Percentiles rank a stretch among this genome's conserved stretches.
Conservation (phyloP, 139 green algal species). For the Edaphochlamys debaryana region DNA sequence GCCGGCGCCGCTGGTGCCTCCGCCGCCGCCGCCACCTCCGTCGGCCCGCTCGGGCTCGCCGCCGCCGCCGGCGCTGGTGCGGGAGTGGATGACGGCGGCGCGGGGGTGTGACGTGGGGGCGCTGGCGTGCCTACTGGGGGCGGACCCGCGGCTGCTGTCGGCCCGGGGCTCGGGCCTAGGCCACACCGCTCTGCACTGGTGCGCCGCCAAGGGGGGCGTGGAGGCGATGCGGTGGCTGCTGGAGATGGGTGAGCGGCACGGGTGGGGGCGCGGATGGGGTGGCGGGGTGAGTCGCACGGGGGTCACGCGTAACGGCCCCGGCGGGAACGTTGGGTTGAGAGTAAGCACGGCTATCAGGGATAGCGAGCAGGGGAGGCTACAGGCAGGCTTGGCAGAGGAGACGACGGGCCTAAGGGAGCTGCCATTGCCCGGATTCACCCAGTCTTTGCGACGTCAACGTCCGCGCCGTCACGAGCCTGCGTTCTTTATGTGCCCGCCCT, state of each 20-base stretch:
- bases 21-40: neutral
- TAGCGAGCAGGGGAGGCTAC: too few species aligned
- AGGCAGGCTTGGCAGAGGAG: too few species aligned
- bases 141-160: slow-evolving; percentile 44
- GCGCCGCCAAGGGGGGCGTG: slow-evolving; percentile 50
- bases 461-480: too few species aligned
- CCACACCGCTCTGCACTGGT: slow-evolving; percentile 73
- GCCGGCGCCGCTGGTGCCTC: neutral
- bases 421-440: too few species aligned
- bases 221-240: slow-evolving; percentile 57
- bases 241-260: slow-evolving; percentile 34
- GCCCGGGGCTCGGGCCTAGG: slow-evolving; percentile 44
- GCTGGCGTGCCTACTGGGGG: slow-evolving; percentile 15
- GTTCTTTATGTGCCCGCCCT: too few species aligned
- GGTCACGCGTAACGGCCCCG: neutral
- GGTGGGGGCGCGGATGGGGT: neutral
- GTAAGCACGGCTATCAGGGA: too few species aligned
- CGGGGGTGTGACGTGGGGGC: slow-evolving; percentile 18
- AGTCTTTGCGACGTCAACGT: too few species aligned
- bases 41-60: too few species aligned
- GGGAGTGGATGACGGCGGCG: slow-evolving; percentile 39
- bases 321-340: too few species aligned
- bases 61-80: slow-evolving; percentile 2
- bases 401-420: too few species aligned
- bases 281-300: too few species aligned